phyloP scores from a whole-genome alignment of 2,329 filamentous ascomycete genomes.

The Phaeosphaeriaceae sp. region DNA sequence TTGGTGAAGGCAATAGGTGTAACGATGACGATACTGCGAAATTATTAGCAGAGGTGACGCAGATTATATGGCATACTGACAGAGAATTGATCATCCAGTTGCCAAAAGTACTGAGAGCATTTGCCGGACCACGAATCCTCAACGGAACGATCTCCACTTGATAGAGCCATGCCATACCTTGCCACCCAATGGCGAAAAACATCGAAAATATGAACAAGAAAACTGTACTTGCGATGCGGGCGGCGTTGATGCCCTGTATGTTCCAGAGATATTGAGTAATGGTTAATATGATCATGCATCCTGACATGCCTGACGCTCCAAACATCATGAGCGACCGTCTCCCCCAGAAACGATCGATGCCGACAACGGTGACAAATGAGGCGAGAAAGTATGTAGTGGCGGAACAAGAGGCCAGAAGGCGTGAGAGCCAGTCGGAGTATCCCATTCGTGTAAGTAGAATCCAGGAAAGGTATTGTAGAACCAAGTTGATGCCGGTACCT shows the following conservation, averaged over 20 bases:
- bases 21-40: slow-evolving; percentile 66
- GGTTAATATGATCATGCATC: slow-evolving; percentile 42
- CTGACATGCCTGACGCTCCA: slow-evolving; percentile 43
- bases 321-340: slow-evolving; percentile 46
- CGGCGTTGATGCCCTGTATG: slow-evolving; percentile 17
- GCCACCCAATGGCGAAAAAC: slow-evolving; percentile 88
- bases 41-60: slow-evolving; percentile 39
- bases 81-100: slow-evolving; percentile 75
- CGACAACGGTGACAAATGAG: slow-evolving; percentile 45
- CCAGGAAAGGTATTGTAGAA: slow-evolving; percentile 52
- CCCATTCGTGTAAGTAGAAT: slow-evolving; percentile 62
- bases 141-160: slow-evolving; percentile 85
- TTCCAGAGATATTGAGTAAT: slow-evolving; percentile 35
- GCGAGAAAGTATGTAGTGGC: slow-evolving; percentile 48
- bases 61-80: slow-evolving; percentile 44
- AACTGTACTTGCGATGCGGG: slow-evolving; percentile 56
- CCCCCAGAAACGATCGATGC: slow-evolving; percentile 48
- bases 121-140: slow-evolving; percentile 84
- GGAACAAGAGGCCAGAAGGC: slow-evolving; percentile 46
- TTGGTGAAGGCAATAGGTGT: slow-evolving; percentile 66
- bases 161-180: slow-evolving; percentile 67
- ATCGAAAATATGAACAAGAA: slow-evolving; percentile 92
- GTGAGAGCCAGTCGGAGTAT: slow-evolving; percentile 51
- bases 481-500: slow-evolving; percentile 42
- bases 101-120: slow-evolving; percentile 83